Evolutionary conservation across 805 yeast species (phyloP).

Genomic region (Metschnikowia santaceciliae): DNA sequence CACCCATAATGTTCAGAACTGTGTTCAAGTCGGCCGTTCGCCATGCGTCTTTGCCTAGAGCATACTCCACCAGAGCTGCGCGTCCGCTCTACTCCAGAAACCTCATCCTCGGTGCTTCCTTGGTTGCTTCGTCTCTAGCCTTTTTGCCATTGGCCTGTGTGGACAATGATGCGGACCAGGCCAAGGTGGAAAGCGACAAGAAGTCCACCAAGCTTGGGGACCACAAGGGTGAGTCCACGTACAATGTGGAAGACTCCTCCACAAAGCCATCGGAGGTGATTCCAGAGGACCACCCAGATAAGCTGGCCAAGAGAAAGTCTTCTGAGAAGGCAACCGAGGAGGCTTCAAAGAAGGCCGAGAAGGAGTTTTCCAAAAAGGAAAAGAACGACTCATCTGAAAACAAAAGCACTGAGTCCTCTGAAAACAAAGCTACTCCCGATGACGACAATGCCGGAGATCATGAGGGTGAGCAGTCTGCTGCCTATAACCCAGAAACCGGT

Average conservation of each 20-base stretch:
- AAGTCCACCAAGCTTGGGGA: slow-evolving; percentile 3
- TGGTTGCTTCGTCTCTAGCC: slow-evolving; percentile 8
- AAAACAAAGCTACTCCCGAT: no score
- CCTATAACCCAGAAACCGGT: slow-evolving; percentile 94
- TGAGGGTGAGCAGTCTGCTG: slow-evolving; percentile 50
- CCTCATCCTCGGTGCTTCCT: slow-evolving; percentile 8
- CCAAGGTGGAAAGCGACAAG: slow-evolving; percentile 12
- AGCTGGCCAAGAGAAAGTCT: slow-evolving; percentile 9
- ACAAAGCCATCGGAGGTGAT: slow-evolving; percentile 6
- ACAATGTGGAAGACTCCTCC: slow-evolving; percentile 7
- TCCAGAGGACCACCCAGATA: slow-evolving; percentile 10
- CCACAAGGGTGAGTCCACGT: slow-evolving; percentile 6
- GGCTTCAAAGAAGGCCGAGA: slow-evolving; percentile 6
- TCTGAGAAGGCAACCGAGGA: slow-evolving; percentile 4
- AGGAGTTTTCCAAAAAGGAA: not conserved
- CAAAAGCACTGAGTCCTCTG: no score
- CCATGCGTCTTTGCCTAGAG: slow-evolving; percentile 8
- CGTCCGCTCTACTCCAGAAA: not conserved
- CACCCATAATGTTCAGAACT: slow-evolving; percentile 15
- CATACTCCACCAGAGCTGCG: slow-evolving; percentile 9
- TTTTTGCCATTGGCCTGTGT: slow-evolving; percentile 7
- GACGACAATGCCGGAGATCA: slow-evolving; percentile 13
- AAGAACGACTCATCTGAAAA: not conserved
- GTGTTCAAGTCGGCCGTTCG: slow-evolving; percentile 13
- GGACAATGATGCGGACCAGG: slow-evolving; percentile 14